Evolutionary conservation across 75 land plant species (phyloP).

Genomic region (Pinus tabuliformis): DNA sequence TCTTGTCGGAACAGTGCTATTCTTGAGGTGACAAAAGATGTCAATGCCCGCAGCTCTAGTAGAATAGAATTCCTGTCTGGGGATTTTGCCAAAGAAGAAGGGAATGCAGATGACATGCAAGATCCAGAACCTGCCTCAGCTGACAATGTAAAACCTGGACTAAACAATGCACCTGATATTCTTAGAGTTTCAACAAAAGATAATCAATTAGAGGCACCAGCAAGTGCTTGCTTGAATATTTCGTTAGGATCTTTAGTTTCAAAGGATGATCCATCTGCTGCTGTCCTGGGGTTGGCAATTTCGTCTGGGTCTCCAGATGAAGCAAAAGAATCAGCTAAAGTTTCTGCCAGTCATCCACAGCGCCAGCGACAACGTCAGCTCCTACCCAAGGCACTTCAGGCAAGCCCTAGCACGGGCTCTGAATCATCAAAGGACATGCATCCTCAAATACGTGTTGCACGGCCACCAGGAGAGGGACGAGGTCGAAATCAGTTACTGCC

Average conservation of each 20-base stretch:
- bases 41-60: neutral
- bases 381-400: constrained; percentile 22
- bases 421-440: constrained; percentile 31
- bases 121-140: constrained; percentile 1
- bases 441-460: constrained; percentile 51
- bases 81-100: constrained; percentile 1
- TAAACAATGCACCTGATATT: neutral
- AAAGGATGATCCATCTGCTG: constrained; percentile 31
- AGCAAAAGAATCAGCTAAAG: constrained; percentile 19
- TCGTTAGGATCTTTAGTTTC: constrained; percentile 16
- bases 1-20: constrained; percentile 27
- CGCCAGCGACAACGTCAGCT: constrained; percentile 17
- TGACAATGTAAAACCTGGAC: constrained; percentile 10
- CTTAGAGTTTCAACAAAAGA: constrained; percentile 10
- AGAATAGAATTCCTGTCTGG: neutral
- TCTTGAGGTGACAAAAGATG: constrained; percentile 1
- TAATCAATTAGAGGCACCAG: constrained; percentile 15
- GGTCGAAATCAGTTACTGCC: constrained; percentile 68
- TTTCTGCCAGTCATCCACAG: constrained; percentile 19
- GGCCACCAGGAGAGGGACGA: constrained; percentile 58
- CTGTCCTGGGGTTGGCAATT: constrained; percentile 21
- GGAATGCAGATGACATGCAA: neutral
- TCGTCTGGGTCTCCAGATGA: constrained; percentile 30
- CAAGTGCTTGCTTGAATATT: constrained; percentile 19
- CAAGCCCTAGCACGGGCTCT: constrained; percentile 19